A percentile compares a stretch with the other conserved stretches of the same genome.
phyloP scores from a whole-genome alignment of 2,329 filamentous ascomycete species.

The Decorospora gaudefroyi region DNA sequence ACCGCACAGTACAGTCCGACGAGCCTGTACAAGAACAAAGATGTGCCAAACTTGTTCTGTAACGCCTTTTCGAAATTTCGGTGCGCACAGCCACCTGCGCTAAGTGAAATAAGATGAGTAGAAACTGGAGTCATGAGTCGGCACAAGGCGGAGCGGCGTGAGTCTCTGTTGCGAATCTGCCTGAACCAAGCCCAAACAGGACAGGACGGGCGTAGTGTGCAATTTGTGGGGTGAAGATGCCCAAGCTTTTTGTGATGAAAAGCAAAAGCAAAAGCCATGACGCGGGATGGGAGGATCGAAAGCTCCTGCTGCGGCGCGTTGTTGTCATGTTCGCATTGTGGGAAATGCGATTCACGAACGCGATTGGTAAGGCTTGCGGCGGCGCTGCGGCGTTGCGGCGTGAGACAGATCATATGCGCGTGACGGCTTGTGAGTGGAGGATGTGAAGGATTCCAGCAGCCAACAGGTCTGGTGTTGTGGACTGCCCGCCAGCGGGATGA shows the following conservation, averaged over 20 bases:
- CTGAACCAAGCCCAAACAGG: conserved; percentile 24
- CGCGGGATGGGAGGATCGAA: conserved; percentile 4
- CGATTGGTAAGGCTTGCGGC: conserved; percentile 11
- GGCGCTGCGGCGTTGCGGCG: conserved; percentile 4
- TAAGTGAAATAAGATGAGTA: conserved; percentile 33
- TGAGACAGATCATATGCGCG: conserved; percentile 13
- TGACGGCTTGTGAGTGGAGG: conserved; percentile 10
- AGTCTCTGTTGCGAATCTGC: conserved; percentile 23
- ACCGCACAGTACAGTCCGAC: not conserved
- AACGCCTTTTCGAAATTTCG: conserved; percentile 15
- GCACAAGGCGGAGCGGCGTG: conserved; percentile 26
- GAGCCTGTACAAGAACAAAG: conserved; percentile 5
- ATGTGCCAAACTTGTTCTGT: conserved; percentile 14
- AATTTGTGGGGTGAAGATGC: conserved; percentile 13
- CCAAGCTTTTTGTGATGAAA: conserved; percentile 23
- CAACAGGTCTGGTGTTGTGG: conserved; percentile 23
- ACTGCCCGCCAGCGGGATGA: conserved; percentile 12
- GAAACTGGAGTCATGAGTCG: conserved; percentile 21
- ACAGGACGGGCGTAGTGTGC: conserved; percentile 16
- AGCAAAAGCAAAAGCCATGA: conserved; percentile 20
- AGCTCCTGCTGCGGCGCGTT: conserved; percentile 11
- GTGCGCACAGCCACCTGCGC: conserved; percentile 39
- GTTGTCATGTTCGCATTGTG: conserved; percentile 6
- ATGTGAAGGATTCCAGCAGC: too few species aligned
- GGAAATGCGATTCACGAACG: conserved; percentile 1